Conservation (phyloP, 257 asterid species). For the Voacanga thouarsii region DNA sequence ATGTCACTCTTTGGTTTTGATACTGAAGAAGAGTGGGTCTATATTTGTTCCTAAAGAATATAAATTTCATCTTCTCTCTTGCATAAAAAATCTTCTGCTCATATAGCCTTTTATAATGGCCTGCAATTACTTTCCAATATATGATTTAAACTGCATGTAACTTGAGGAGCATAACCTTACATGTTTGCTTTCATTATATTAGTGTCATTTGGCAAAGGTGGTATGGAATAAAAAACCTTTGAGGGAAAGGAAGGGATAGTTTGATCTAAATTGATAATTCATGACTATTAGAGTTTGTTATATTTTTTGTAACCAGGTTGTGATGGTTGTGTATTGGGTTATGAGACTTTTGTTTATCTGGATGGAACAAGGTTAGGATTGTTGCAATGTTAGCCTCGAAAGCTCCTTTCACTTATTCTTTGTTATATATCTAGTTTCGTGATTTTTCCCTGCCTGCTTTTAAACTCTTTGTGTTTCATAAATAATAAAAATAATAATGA, state of each 20-base stretch:
- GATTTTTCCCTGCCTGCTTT: background rate
- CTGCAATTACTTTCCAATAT: background rate
- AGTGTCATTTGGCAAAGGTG: background rate
- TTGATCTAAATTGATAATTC: background rate
- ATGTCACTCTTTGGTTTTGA: constrained; percentile 1
- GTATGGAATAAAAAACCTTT: background rate
- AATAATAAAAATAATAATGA: background rate
- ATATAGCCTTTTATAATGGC: background rate
- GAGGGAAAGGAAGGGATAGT: background rate
- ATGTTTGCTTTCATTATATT: background rate
- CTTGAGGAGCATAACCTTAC: background rate
- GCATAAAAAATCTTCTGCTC: background rate
- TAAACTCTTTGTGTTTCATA: background rate
- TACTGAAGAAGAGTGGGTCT: background rate
- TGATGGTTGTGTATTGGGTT: background rate
- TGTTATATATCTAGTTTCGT: background rate
- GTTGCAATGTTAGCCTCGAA: background rate
- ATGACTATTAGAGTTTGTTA: background rate
- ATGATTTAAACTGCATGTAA: background rate
- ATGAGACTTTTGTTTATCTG: background rate
- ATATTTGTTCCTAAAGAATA: background rate
- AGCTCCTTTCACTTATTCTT: background rate
- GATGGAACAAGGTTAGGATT: background rate
- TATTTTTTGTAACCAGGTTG: background rate
- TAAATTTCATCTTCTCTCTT: background rate